A percentile compares a stretch with the other conserved stretches of the same genome.
Evolutionary conservation across 1,284 basidiomycete genomes (phyloP).

Genomic region (Ustilago tritici): DNA sequence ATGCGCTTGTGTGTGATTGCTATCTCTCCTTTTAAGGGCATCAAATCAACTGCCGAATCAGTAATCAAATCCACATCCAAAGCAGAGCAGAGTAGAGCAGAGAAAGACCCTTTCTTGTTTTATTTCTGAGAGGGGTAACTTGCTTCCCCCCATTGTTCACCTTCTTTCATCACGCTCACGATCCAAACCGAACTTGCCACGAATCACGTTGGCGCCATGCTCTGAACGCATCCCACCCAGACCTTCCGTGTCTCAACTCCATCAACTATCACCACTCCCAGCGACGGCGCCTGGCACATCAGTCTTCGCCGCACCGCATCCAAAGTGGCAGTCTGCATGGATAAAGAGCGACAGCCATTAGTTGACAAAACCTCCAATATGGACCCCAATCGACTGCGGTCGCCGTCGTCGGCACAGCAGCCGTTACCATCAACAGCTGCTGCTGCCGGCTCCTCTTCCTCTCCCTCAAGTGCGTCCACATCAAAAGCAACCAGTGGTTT

Average conservation of each 20-base stretch:
- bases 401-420: slow-evolving; percentile 24
- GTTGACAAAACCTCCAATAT: slow-evolving; percentile 2
- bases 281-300: neutral
- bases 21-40: neutral
- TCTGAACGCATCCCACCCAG: neutral
- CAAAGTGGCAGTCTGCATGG: neutral
- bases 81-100: too few species aligned
- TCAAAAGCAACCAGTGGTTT: slow-evolving; percentile 42
- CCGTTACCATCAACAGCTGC: slow-evolving; percentile 19
- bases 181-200: neutral
- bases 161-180: neutral
- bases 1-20: slow-evolving; percentile 1
- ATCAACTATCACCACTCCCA: neutral
- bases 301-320: neutral
- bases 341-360: neutral
- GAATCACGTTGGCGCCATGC: neutral
- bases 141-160: too few species aligned
- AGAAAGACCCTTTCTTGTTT: neutral
- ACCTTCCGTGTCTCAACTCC: neutral
- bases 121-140: neutral
- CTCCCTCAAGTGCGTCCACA: slow-evolving; percentile 15
- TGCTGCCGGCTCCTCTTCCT: slow-evolving; percentile 9
- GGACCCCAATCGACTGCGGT: slow-evolving; percentile 40
- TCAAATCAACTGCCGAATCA: slow-evolving; percentile 8
- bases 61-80: neutral